phyloP scores from a whole-genome alignment of 176 grass and related monocot species.

The Alloteropsis semialata region DNA sequence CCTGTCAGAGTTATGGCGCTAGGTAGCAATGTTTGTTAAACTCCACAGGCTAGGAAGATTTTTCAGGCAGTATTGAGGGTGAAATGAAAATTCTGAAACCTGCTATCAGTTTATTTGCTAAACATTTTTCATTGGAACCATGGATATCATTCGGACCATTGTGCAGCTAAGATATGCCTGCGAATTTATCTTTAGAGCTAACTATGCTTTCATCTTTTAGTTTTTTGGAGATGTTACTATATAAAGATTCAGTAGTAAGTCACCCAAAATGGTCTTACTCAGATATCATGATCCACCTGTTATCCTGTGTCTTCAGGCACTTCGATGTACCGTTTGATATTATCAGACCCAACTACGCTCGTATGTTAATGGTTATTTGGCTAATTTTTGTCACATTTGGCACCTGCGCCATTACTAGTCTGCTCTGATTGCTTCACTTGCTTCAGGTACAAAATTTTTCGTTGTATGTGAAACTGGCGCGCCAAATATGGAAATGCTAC shows the following conservation, averaged over 20 bases:
- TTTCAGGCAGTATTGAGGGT: not conserved
- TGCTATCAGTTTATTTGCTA: not conserved
- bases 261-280: not conserved
- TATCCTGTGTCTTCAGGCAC: not conserved
- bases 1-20: not conserved
- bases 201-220: not conserved
- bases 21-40: not conserved
- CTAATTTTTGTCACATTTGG: slow-evolving; percentile 4
- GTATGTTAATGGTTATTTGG: not conserved
- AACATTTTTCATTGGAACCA: not conserved
- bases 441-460: slow-evolving; percentile 91
- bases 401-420: not conserved
- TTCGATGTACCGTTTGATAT: not conserved
- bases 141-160: not conserved
- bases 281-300: not conserved
- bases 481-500: slow-evolving; percentile 69
- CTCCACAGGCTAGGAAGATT: not conserved
- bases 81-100: not conserved
- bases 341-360: not conserved
- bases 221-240: not conserved
- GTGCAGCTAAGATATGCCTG: not conserved
- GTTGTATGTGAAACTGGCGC: slow-evolving; percentile 77
- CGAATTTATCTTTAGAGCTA: not conserved
- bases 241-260: not conserved
- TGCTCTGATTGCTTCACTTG: not conserved